phyloP scores from a whole-genome alignment of 2,329 filamentous ascomycete genomes.

The Drechslera avenae region DNA sequence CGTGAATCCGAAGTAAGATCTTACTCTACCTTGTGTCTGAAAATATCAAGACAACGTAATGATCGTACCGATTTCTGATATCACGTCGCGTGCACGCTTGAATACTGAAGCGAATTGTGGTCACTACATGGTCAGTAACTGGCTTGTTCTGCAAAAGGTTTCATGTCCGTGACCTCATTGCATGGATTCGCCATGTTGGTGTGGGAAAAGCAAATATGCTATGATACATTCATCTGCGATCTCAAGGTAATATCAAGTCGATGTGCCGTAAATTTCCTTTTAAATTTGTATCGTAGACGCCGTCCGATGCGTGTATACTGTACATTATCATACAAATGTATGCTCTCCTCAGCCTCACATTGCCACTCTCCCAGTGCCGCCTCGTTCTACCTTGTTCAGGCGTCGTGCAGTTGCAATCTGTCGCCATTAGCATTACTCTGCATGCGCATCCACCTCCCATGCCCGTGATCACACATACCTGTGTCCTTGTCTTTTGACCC shows the following conservation, averaged over 20 bases:
- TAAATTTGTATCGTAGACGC: slow-evolving; percentile 9
- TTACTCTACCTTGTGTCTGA: too few relatives aligned
- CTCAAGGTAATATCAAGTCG: background rate
- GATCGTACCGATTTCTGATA: too few relatives aligned
- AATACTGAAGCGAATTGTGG: too few relatives aligned
- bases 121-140: too few relatives aligned
- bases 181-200: too few relatives aligned
- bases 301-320: slow-evolving; percentile 19
- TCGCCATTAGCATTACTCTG: slow-evolving; percentile 16
- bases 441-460: background rate
- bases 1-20: too few relatives aligned
- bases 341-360: slow-evolving; percentile 25
- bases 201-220: too few relatives aligned
- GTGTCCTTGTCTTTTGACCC: slow-evolving; percentile 85
- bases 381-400: slow-evolving; percentile 64
- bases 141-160: too few relatives aligned
- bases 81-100: too few relatives aligned
- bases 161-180: too few relatives aligned
- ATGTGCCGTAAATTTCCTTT: slow-evolving; percentile 3
- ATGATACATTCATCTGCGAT: background rate
- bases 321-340: slow-evolving; percentile 38
- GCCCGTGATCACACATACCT: slow-evolving; percentile 52
- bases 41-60: too few relatives aligned
- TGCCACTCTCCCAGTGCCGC: slow-evolving; percentile 42
- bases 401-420: slow-evolving; percentile 64